These are phyloP conservation scores for Incumbomyces lentus DNA, from an alignment of 2,329 filamentous ascomycete species.

Conservation along the genomic window DNA sequence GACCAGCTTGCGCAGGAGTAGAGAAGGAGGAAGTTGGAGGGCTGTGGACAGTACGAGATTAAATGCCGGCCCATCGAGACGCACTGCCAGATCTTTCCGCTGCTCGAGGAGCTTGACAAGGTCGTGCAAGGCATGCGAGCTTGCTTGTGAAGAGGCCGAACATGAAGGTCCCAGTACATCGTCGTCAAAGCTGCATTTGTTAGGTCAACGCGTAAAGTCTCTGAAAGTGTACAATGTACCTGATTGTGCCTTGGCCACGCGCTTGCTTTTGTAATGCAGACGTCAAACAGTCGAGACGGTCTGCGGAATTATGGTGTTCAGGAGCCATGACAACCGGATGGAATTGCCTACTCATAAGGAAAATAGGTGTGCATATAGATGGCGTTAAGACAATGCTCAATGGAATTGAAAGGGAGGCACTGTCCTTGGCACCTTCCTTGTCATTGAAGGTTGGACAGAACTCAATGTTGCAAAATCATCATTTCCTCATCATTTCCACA, in stretches of 20 bases:
- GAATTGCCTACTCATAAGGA: too few species aligned
- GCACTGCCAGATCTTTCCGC: not conserved
- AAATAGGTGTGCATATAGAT: not conserved
- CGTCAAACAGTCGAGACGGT: not conserved
- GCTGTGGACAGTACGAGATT: constrained; percentile 11
- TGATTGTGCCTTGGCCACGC: not conserved
- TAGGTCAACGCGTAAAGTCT: too few species aligned
- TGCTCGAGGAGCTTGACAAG: not conserved
- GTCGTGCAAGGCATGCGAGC: not conserved
- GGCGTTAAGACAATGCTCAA: not conserved
- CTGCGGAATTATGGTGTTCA: not conserved
- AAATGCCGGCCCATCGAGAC: constrained; percentile 12
- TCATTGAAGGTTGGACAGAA: not conserved
- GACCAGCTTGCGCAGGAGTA: constrained; percentile 11
- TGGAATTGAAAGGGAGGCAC: not conserved
- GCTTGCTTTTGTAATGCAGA: not conserved
- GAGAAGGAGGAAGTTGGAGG: constrained; percentile 12
- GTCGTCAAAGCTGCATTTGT: not conserved
- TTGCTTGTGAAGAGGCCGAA: not conserved
- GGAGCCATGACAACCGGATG: not conserved
- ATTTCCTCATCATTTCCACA: not conserved
- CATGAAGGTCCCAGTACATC: not conserved
- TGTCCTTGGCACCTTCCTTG: not conserved
- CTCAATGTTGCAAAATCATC: not conserved
- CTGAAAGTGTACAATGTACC: not conserved